Base-by-base conservation (phyloP, 768 basidiomycete species). In the Hericium coralloides region DNA sequence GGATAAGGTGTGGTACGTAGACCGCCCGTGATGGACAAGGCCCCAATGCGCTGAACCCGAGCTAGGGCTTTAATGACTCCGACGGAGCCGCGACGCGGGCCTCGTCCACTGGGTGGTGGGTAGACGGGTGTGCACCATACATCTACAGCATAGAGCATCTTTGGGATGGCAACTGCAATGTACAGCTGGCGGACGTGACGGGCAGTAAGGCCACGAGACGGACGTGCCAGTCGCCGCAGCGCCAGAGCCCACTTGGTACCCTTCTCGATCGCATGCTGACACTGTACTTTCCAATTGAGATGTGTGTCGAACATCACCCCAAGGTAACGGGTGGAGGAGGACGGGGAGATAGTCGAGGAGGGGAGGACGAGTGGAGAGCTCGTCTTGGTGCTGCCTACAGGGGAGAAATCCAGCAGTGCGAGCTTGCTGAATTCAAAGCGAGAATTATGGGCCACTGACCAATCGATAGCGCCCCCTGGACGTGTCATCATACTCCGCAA, bases 91-190 rank as follows among this genome's bases (percentile, higher is more conserved):
- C 12, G 43, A 3, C 38, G 25, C 8, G 4, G 23, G n/a, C 26
- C 25, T 0, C 12, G 38, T 0, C n/a, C 0, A 0, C 6, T 2
- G 2, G 12, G 12, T 3, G 7, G 1, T 7, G 9, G 14, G 41
- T 59, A 15, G 20, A 37, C 10, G 18, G 48, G 47, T 0, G 37
- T 57, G 12, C 60, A 60, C 58, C 64, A 68, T 1, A 66, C 38
- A 15, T 67, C 61, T 0, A 58, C 64, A 0, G 55, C 66, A 43
- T 71, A 70, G 0, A 61, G 14, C 51, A 69, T 64, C 15, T 58
- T 55, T 0, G 68, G 70, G 0, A 69, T 50, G 1, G 63, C 68
- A 0, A 66, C 56, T 0, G 58, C 45, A 0, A 58, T 53, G 55
- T 68, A 69, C 0, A 68, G 50, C 2, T 56, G 52, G 0, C 62